These are phyloP conservation scores for Haplosporangium sp. DNA, from an alignment of 371 early-diverging fungal species.

Conservation along the genomic window DNA sequence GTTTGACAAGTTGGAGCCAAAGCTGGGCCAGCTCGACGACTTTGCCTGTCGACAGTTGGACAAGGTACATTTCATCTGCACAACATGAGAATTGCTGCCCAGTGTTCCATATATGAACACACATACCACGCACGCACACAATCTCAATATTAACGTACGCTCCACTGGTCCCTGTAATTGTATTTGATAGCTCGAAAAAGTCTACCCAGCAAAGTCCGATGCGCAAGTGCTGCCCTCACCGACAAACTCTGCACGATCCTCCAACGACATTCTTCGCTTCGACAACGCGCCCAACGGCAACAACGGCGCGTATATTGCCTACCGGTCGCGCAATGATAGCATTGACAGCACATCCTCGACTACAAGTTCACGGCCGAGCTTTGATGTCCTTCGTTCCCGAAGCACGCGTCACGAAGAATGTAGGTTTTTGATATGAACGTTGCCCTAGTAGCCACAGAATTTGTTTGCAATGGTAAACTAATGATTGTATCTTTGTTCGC, in stretches of 20 bases:
- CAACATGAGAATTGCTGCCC: background rate
- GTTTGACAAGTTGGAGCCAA: slow-evolving; percentile 70
- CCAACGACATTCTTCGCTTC: slow-evolving; percentile 34
- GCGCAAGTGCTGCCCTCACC: slow-evolving; percentile 43
- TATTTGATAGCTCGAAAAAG: slow-evolving; percentile 26
- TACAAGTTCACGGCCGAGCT: slow-evolving; percentile 45
- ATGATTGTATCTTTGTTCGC: background rate
- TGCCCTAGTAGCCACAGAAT: background rate
- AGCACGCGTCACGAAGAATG: slow-evolving; percentile 44
- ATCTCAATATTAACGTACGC: too few relatives aligned
- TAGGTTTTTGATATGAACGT: background rate
- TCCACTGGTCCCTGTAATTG: too few relatives aligned
- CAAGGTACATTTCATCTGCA: slow-evolving; percentile 53
- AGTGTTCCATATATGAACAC: too few relatives aligned
- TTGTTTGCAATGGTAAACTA: background rate
- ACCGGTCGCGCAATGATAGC: slow-evolving; percentile 51
- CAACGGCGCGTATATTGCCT: slow-evolving; percentile 32
- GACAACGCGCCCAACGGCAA: slow-evolving; percentile 14
- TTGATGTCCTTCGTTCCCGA: slow-evolving; percentile 45
- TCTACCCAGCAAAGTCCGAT: slow-evolving; percentile 39
- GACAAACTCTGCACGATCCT: slow-evolving; percentile 47
- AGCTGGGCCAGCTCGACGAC: slow-evolving; percentile 68
- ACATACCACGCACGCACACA: too few relatives aligned
- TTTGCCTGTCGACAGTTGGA: slow-evolving; percentile 83
- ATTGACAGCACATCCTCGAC: slow-evolving; percentile 47